Conservation (phyloP, 106 monocot genomes). For the Platanthera guangdongensis region DNA sequence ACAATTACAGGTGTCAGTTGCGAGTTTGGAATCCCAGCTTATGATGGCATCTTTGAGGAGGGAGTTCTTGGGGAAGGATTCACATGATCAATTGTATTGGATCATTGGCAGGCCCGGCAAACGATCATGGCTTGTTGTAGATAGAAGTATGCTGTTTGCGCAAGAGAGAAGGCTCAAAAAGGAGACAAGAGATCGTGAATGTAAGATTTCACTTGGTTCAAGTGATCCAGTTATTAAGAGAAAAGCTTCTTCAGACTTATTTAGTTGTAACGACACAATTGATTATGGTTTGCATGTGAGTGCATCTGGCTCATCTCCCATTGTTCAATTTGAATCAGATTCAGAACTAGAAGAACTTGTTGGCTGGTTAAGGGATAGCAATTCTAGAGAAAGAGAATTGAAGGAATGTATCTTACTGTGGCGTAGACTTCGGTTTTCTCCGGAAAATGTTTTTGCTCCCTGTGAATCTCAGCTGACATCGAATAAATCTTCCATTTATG, state of each 20-base stretch:
- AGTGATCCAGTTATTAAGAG: neutral
- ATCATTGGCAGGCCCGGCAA: conserved; percentile 62
- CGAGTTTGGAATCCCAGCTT: conserved; percentile 53
- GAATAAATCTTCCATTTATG: conserved; percentile 15
- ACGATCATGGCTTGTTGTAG: conserved; percentile 71
- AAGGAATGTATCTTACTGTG: conserved; percentile 76
- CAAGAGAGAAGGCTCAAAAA: conserved; percentile 9
- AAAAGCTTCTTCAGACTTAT: neutral
- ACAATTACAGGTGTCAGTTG: conserved; percentile 56
- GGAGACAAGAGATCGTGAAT: neutral
- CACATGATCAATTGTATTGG: conserved; percentile 78
- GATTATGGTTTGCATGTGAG: conserved; percentile 13
- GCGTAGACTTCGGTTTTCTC: conserved; percentile 38
- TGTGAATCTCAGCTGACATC: conserved; percentile 17
- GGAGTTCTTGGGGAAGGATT: conserved; percentile 84
- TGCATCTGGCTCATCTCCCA: conserved; percentile 20
- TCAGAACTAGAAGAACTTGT: conserved; percentile 61
- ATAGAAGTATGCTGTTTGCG: conserved; percentile 30
- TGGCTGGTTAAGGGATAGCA: conserved; percentile 53
- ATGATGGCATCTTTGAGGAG: conserved; percentile 63
- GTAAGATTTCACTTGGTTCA: neutral
- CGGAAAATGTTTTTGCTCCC: conserved; percentile 14
- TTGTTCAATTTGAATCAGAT: conserved; percentile 66
- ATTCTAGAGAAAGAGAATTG: conserved; percentile 71
- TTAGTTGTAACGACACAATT: conserved; percentile 1